phyloP scores from a whole-genome alignment of 305 asterid genomes.

The Solanum hybrid region DNA sequence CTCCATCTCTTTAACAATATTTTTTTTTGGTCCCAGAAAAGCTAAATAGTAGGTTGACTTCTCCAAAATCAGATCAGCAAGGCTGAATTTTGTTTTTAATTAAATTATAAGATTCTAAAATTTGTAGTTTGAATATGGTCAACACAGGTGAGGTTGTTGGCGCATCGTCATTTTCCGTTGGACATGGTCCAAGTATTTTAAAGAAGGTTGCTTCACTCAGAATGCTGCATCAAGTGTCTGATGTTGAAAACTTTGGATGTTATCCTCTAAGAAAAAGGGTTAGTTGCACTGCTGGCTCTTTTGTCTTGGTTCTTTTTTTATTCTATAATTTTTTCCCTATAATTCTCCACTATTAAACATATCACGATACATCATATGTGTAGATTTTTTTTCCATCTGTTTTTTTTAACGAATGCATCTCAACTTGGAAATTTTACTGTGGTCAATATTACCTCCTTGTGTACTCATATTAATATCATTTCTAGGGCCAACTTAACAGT shows the following conservation, averaged over 20 bases:
- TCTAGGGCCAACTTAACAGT: conserved; percentile 53
- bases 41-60: neutral
- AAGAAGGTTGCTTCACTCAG: conserved; percentile 80
- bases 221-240: conserved; percentile 77
- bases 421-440: neutral
- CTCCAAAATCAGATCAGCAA: neutral
- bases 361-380: neutral
- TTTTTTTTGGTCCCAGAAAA: neutral
- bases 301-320: neutral
- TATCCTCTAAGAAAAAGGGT: conserved; percentile 70
- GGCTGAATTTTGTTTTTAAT: neutral
- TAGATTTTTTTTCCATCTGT: neutral
- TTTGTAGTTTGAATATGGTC: conserved; percentile 25
- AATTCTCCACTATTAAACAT: neutral
- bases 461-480: conserved; percentile 17
- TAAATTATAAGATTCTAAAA: neutral
- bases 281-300: conserved; percentile 18
- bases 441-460: conserved; percentile 8
- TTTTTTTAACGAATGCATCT: neutral
- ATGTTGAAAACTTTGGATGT: conserved; percentile 40
- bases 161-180: conserved; percentile 77
- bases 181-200: conserved; percentile 51
- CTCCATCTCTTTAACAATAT: neutral
- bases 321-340: neutral
- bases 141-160: conserved; percentile 92